These are phyloP conservation scores for Leccinum pellstonianum DNA, from an alignment of 768 basidiomycete genomes.

Conservation along the genomic window DNA sequence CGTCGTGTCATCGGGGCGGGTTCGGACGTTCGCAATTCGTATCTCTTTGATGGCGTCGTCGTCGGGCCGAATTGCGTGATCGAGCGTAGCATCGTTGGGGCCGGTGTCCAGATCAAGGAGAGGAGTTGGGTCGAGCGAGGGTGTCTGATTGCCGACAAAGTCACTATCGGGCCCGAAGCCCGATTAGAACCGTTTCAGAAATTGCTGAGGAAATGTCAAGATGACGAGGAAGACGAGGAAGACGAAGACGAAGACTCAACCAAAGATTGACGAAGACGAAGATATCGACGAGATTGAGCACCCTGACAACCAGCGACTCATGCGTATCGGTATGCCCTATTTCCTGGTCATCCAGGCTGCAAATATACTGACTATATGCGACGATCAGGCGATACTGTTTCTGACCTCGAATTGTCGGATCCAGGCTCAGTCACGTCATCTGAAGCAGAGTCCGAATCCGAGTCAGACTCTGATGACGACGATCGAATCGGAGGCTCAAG, in stretches of 20 bases:
- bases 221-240: conserved; percentile 29
- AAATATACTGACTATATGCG: conserved; percentile 3
- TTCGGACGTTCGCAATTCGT: conserved; percentile 69
- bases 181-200: conserved; percentile 66
- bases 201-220: conserved; percentile 55
- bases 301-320: conserved; percentile 68
- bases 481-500: conserved; percentile 37
- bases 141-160: conserved; percentile 79
- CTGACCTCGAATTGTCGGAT: conserved; percentile 64
- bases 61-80: conserved; percentile 74
- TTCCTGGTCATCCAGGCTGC: background rate
- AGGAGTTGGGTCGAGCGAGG: conserved; percentile 68
- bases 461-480: conserved; percentile 41
- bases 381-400: conserved; percentile 51
- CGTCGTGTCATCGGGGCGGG: conserved; percentile 72
- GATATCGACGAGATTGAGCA: conserved; percentile 61
- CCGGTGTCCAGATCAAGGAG: conserved; percentile 69
- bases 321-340: conserved; percentile 62
- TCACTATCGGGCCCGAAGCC: conserved; percentile 74
- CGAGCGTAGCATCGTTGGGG: conserved; percentile 77
- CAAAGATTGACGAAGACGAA: conserved; percentile 57
- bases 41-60: conserved; percentile 76
- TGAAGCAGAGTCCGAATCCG: conserved; percentile 44
- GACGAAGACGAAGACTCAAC: conserved; percentile 40
- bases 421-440: conserved; percentile 53